Evolutionary conservation across 306 rosid species (phyloP).

Genomic region (Casuarina equisetifolia): DNA sequence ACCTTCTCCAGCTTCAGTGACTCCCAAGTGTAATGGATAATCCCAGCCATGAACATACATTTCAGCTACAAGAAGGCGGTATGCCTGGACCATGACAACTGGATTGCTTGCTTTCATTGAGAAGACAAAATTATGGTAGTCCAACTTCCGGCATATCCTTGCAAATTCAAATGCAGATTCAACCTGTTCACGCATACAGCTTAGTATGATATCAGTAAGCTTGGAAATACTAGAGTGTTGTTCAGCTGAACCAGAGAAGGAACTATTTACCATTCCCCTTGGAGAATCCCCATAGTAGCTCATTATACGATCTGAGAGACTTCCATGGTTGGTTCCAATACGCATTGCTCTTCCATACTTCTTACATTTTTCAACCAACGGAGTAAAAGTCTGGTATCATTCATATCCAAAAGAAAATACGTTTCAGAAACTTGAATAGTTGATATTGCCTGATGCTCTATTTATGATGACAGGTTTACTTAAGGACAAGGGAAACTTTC

Average conservation of each 20-base stretch:
- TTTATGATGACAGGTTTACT: not conserved
- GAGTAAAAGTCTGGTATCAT: slow-evolving; percentile 70
- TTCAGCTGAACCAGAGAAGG: slow-evolving; percentile 12
- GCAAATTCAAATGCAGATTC: slow-evolving; percentile 99
- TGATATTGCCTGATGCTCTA: not conserved
- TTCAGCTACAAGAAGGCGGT: slow-evolving; percentile 92
- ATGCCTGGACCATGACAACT: slow-evolving; percentile 97
- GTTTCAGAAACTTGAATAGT: slow-evolving; percentile 9
- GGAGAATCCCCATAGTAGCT: slow-evolving; percentile 99
- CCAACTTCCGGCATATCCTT: slow-evolving; percentile 90
- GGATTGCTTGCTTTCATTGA: slow-evolving; percentile 99
- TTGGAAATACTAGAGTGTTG: slow-evolving; percentile 11
- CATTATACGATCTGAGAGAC: slow-evolving; percentile 99
- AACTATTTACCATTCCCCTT: slow-evolving; percentile 85
- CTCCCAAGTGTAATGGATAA: slow-evolving; percentile 96
- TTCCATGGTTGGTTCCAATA: slow-evolving; percentile 97
- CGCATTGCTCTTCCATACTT: slow-evolving; percentile 99
- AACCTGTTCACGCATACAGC: slow-evolving; percentile 58
- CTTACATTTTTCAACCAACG: slow-evolving; percentile 97
- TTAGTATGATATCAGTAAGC: slow-evolving; percentile 15
- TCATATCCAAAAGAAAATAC: not conserved
- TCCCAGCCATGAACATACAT: slow-evolving; percentile 99
- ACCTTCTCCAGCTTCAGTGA: slow-evolving; percentile 99
- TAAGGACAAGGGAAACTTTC: not conserved
- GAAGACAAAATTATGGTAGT: slow-evolving; percentile 86